Percentiles rank a stretch among this genome's conserved stretches.
These are phyloP conservation scores for Parascedosporium putredinis DNA, from an alignment of 2,329 filamentous ascomycete species.

Conservation along the genomic window DNA sequence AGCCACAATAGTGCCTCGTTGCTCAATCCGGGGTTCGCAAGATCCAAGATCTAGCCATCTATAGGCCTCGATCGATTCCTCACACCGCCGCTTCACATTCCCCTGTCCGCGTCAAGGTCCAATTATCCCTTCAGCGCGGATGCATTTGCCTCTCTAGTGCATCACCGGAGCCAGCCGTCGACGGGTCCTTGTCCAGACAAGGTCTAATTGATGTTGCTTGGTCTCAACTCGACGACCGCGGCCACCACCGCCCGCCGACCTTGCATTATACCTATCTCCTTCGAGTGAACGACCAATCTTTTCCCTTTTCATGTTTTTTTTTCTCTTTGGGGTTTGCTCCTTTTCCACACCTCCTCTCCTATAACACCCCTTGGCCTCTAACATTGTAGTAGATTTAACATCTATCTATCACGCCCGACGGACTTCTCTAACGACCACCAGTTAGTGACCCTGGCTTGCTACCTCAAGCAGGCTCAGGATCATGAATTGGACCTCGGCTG, in stretches of 20 bases:
- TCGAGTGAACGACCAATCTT: too few relatives aligned
- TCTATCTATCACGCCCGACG: too few relatives aligned
- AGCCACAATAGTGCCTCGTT: too few relatives aligned
- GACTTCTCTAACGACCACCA: too few relatives aligned
- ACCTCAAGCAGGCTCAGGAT: not conserved
- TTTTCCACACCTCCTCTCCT: not conserved
- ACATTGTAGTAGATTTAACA: too few relatives aligned
- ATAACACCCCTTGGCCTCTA: too few relatives aligned
- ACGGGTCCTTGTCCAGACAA: not conserved
- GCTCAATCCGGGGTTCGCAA: too few relatives aligned
- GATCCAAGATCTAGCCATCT: too few relatives aligned
- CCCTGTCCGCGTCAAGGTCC: not conserved
- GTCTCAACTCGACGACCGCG: not conserved
- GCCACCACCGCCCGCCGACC: too few relatives aligned
- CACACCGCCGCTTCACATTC: not conserved
- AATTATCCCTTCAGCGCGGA: not conserved
- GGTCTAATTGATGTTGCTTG: not conserved
- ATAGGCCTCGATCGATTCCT: not conserved
- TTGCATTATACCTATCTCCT: too few relatives aligned
- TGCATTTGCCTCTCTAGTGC: not conserved
- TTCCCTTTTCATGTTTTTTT: slow-evolving; percentile 6
- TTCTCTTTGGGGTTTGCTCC: not conserved
- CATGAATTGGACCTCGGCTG: not conserved
- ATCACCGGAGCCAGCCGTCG: not conserved
- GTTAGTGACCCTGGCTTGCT: too few relatives aligned